A percentile compares a stretch with the other conserved stretches of the same genome.
Conservation (phyloP, 352 stramenopile genomes). For the Pythium chondricola region DNA sequence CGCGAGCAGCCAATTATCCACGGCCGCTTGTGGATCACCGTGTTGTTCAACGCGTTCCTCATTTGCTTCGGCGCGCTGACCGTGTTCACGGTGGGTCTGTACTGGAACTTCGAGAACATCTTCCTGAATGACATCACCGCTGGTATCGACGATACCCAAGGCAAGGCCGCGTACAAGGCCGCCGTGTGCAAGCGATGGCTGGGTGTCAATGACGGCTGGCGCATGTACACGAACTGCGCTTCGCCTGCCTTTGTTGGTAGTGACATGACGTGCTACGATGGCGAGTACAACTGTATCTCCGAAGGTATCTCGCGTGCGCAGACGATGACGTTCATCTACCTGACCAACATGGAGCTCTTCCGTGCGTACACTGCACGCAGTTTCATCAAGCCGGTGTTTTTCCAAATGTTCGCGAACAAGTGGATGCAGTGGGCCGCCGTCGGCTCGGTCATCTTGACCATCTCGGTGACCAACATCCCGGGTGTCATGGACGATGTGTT, state of each 20-base stretch:
- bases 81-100: constrained; percentile 53
- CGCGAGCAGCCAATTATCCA: constrained; percentile 56
- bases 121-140: constrained; percentile 48
- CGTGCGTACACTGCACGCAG: constrained; percentile 70
- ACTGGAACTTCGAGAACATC: constrained; percentile 67
- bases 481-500: constrained; percentile 63
- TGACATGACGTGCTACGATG: constrained; percentile 37
- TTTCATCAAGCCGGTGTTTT: constrained; percentile 70
- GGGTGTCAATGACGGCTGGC: constrained; percentile 36
- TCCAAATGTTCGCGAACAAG: constrained; percentile 71
- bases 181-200: constrained; percentile 53
- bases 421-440: constrained; percentile 71
- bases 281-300: constrained; percentile 51
- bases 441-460: constrained; percentile 47
- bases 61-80: constrained; percentile 48
- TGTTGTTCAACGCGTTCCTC: constrained; percentile 59
- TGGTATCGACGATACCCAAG: constrained; percentile 29
- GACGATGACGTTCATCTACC: constrained; percentile 75
- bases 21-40: constrained; percentile 58
- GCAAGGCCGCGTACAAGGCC: constrained; percentile 32
- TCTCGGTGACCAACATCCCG: constrained; percentile 65
- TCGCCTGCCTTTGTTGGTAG: constrained; percentile 25
- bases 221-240: constrained; percentile 42
- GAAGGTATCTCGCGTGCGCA: constrained; percentile 57
- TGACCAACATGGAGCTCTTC: constrained; percentile 72